These are phyloP conservation scores for Coemansia biformis DNA, from an alignment of 192 early-diverging fungal species.

Conservation along the genomic window DNA sequence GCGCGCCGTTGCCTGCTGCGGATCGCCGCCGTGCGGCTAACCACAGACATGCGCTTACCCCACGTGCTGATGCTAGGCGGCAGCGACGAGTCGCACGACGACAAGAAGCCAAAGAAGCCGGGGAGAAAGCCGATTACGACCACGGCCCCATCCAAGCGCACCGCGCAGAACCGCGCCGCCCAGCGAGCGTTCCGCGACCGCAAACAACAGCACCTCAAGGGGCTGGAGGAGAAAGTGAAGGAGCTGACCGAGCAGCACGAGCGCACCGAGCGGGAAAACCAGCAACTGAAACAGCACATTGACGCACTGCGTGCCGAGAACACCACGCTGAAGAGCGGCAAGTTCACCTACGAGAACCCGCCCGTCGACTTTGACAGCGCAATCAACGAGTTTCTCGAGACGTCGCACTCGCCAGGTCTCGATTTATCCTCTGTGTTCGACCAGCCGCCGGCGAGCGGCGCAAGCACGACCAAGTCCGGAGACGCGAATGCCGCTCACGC, in stretches of 20 bases:
- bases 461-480: constrained; percentile 30
- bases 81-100: constrained; percentile 43
- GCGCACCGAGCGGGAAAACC: constrained; percentile 49
- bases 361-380: constrained; percentile 41
- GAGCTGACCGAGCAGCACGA: constrained; percentile 58
- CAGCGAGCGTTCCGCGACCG: constrained; percentile 89
- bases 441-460: constrained; percentile 29
- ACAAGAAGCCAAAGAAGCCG: constrained; percentile 53
- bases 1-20: too few relatives aligned
- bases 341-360: constrained; percentile 37
- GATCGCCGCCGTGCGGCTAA: too few relatives aligned
- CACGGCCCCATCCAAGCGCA: constrained; percentile 60
- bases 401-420: constrained; percentile 6
- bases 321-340: constrained; percentile 18
- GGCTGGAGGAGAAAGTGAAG: constrained; percentile 69
- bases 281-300: constrained; percentile 28
- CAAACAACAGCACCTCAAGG: constrained; percentile 72
- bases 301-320: constrained; percentile 43
- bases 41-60: too few relatives aligned
- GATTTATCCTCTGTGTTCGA: constrained; percentile 29
- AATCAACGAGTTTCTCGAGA: constrained; percentile 33
- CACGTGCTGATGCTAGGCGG: constrained; percentile 16
- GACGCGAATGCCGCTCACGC: too few relatives aligned
- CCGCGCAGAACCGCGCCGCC: constrained; percentile 84
- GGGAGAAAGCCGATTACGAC: constrained; percentile 61